These are phyloP conservation scores for Rhizomucor pusillus DNA, from an alignment of 371 early-diverging fungal genomes.

Conservation along the genomic window DNA sequence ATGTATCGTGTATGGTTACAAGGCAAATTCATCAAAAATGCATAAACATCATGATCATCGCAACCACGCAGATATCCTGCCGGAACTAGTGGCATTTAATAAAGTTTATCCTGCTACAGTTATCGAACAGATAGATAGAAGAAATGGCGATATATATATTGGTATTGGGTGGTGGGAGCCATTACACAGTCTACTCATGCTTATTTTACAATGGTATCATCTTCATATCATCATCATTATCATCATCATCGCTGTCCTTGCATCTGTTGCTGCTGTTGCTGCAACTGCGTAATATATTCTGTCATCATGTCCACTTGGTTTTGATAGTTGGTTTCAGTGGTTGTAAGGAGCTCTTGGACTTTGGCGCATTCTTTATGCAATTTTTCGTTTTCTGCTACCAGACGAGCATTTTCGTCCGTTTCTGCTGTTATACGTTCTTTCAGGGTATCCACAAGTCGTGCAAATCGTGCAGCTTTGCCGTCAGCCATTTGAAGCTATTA, in stretches of 20 bases:
- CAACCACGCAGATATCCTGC: too few species aligned
- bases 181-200: too few species aligned
- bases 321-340: slow-evolving; percentile 41
- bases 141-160: too few species aligned
- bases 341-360: slow-evolving; percentile 26
- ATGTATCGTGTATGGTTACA: slow-evolving; percentile 99
- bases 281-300: slow-evolving; percentile 5
- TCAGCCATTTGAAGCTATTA: slow-evolving; percentile 36
- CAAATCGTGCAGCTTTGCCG: slow-evolving; percentile 36
- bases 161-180: too few species aligned
- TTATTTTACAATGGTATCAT: too few species aligned
- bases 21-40: slow-evolving; percentile 83
- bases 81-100: background rate
- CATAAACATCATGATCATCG: slow-evolving; percentile 3
- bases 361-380: slow-evolving; percentile 29
- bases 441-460: slow-evolving; percentile 24
- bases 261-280: too few species aligned
- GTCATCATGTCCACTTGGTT: slow-evolving; percentile 39
- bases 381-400: slow-evolving; percentile 24
- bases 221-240: too few species aligned
- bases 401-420: slow-evolving; percentile 14
- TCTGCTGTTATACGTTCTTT: slow-evolving; percentile 27
- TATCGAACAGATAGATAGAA: background rate
- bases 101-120: background rate
- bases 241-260: too few species aligned